Evolutionary conservation across 2,329 filamentous ascomycete species (phyloP).

Genomic region (Diaporthe vaccinii): DNA sequence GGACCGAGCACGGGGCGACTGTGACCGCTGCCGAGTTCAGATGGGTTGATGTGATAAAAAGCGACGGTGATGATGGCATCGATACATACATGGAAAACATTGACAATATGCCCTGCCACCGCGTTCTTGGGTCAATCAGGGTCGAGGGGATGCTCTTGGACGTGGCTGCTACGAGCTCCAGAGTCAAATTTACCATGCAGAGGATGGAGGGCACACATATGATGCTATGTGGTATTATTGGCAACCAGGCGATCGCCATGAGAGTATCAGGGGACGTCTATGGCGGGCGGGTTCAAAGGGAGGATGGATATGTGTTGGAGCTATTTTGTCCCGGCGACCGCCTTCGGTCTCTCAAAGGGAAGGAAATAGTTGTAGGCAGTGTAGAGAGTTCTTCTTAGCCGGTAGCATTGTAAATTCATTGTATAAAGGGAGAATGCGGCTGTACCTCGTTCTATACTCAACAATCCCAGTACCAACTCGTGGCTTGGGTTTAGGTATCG

Average conservation of each 20-base stretch:
- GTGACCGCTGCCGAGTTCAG: neutral
- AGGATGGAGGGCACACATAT: neutral
- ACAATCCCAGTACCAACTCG: too few species aligned
- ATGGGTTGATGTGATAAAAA: neutral
- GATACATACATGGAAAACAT: neutral
- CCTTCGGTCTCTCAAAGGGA: neutral
- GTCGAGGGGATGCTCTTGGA: neutral
- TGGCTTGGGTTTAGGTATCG: too few species aligned
- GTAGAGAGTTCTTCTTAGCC: neutral
- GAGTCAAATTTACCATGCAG: neutral
- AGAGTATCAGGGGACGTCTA: neutral
- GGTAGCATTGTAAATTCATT: neutral
- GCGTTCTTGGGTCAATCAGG: neutral
- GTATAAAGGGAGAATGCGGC: too few species aligned
- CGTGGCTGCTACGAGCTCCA: neutral
- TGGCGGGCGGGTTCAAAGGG: neutral
- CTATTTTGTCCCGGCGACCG: neutral
- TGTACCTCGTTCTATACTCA: too few species aligned
- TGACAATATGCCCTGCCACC: neutral
- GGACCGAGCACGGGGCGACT: neutral
- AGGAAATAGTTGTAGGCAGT: neutral
- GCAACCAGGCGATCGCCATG: constrained; percentile 8
- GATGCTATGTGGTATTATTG: neutral
- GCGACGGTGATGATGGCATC: neutral
- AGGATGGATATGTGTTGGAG: neutral